Evolutionary conservation across 768 basidiomycete species (phyloP).

Genomic region (Tulasnella sp.): DNA sequence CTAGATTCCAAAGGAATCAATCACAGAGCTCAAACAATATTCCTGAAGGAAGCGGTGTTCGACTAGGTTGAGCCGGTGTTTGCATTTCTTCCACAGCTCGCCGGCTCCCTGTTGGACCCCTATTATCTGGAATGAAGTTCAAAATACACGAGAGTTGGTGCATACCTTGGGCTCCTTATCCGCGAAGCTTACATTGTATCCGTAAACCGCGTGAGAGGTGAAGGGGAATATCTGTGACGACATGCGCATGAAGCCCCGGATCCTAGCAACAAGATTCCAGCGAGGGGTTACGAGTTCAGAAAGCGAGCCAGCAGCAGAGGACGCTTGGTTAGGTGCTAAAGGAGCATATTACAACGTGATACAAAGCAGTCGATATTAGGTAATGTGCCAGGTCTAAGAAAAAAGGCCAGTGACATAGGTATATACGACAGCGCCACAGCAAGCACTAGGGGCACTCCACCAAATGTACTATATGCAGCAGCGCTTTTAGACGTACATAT

Average conservation of each 20-base stretch:
- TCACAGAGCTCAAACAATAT: not conserved
- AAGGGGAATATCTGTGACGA: conserved; percentile 93
- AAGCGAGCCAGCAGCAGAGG: too few species aligned
- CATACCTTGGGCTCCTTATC: conserved; percentile 43
- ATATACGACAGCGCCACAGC: too few species aligned
- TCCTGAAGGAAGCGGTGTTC: not conserved
- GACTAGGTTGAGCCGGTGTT: conserved; percentile 76
- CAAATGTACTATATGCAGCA: too few species aligned
- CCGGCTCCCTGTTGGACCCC: conserved; percentile 40
- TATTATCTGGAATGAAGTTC: not conserved
- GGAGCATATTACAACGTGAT: too few species aligned
- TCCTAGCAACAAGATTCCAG: conserved; percentile 44
- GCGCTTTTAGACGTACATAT: too few species aligned
- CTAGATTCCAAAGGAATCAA: too few species aligned
- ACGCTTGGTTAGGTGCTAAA: too few species aligned
- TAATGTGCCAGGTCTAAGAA: too few species aligned
- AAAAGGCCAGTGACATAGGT: too few species aligned
- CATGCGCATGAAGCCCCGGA: conserved; percentile 80
- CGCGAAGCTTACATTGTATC: conserved; percentile 76
- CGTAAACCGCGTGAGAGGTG: conserved; percentile 71
- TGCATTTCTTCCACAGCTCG: conserved; percentile 55
- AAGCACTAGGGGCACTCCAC: too few species aligned
- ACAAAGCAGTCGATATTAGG: too few species aligned
- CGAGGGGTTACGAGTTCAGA: too few species aligned
- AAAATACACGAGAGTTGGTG: not conserved